Base-by-base conservation (phyloP, 2,329 filamentous ascomycete species). In the Basipetospora chlamydospora region DNA sequence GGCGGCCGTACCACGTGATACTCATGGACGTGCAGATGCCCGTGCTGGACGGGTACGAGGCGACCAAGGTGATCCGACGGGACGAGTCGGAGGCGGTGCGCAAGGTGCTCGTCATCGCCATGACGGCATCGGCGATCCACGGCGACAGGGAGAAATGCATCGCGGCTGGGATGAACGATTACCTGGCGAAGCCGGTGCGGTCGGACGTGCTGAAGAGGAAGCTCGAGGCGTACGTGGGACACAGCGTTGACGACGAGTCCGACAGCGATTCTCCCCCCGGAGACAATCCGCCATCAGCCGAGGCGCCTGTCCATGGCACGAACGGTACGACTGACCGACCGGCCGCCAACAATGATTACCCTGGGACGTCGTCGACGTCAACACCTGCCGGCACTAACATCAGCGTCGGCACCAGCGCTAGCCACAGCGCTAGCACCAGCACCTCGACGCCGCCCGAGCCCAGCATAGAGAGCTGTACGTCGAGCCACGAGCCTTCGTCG, bases 21-120 rank as follows among this genome's bases (percentile, higher is more conserved):
- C 69, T 95, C 30, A 95, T 95, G 87, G 87, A 95, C 53, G 85
- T 93, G 3, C 86, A 94, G 58, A 95, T 95, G 87, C 87, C 87
- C 0, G 76, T 92, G 3, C 70, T 93, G 7, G 87, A 95, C 53
- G 87, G 87, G 5, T 94, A 94, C 52, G 82, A 93, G 55, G 86
- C 87, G 1, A 95, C 87, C 1, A 80, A 80, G 44, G 69, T 85
- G 40, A 75, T 95, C 30, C 77, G 87, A 8, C 73, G 74, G 46
- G 86, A 95, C 53, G 55, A 73, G 0, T 71, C 85, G 40, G 78
- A 85, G 25, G 70, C 72, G 6, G 84, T 96, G 9, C 70, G 83
- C 36, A 77, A 83, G 44, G 74, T 92, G 2, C 64, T 95, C n/a
- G 82, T 96, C 33, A 95, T 96, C 47, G 88, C 88, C 38, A 95